Conservation (phyloP, 2,329 filamentous ascomycete species). For the Emydomyces testavorans region DNA sequence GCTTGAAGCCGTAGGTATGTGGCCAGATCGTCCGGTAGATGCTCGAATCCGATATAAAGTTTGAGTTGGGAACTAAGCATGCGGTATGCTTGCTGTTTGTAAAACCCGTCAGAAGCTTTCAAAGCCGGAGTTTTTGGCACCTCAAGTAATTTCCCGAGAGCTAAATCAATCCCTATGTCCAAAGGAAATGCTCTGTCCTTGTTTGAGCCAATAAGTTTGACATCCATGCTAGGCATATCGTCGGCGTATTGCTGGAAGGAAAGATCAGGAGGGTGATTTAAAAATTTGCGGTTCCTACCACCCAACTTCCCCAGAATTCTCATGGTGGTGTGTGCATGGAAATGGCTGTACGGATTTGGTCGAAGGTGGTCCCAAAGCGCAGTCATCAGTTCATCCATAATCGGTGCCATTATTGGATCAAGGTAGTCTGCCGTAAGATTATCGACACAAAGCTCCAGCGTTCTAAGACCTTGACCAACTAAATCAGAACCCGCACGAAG, state of each 20-base stretch:
- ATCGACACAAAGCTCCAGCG: constrained; percentile 90
- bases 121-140: constrained; percentile 50
- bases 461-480: constrained; percentile 85
- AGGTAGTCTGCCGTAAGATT: constrained; percentile 96
- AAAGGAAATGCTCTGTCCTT: constrained; percentile 80
- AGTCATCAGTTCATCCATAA: constrained; percentile 97
- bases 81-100: constrained; percentile 86
- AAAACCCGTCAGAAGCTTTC: constrained; percentile 62
- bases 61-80: constrained; percentile 83
- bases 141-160: constrained; percentile 79
- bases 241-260: constrained; percentile 76
- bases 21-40: constrained; percentile 77
- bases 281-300: constrained; percentile 87
- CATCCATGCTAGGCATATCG: constrained; percentile 74
- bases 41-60: constrained; percentile 76
- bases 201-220: constrained; percentile 79
- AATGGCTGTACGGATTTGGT: constrained; percentile 90
- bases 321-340: constrained; percentile 96
- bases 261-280: constrained; percentile 78
- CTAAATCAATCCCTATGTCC: constrained; percentile 74
- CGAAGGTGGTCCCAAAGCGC: constrained; percentile 91
- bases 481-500: constrained; percentile 83
- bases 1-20: constrained; percentile 77
- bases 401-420: constrained; percentile 96
- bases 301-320: constrained; percentile 92